These are phyloP conservation scores for Fusarium caatingaense DNA, from an alignment of 2,329 filamentous ascomycete species.

Conservation along the genomic window DNA sequence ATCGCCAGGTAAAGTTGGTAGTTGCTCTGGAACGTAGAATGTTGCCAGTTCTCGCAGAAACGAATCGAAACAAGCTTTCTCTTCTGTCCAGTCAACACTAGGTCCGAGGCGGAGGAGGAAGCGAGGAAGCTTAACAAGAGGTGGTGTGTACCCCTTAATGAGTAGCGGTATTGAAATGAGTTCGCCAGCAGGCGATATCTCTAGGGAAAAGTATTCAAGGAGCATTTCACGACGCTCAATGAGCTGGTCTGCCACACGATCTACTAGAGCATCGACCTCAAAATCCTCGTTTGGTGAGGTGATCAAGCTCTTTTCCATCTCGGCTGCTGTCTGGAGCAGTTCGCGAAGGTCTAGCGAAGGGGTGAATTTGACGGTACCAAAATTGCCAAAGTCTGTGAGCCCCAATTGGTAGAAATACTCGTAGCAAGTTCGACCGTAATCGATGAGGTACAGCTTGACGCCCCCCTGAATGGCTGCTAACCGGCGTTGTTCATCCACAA, in stretches of 20 bases:
- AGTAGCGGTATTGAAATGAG: conserved; percentile 84
- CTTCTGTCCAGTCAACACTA: conserved; percentile 85
- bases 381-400: conserved; percentile 95
- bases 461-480: conserved; percentile 94
- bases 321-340: conserved; percentile 78
- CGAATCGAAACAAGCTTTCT: conserved; percentile 85
- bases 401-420: conserved; percentile 98
- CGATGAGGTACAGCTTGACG: conserved; percentile 90
- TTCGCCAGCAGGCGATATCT: conserved; percentile 81
- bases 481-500: conserved; percentile 87
- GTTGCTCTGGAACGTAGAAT: conserved; percentile 89
- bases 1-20: conserved; percentile 66
- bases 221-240: conserved; percentile 86
- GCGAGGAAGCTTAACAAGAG: conserved; percentile 84
- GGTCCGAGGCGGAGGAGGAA: conserved; percentile 92
- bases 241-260: conserved; percentile 74
- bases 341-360: conserved; percentile 78
- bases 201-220: conserved; percentile 89
- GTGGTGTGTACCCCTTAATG: conserved; percentile 88
- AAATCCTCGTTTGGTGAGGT: conserved; percentile 64
- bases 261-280: conserved; percentile 73
- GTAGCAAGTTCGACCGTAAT: conserved; percentile 87
- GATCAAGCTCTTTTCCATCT: conserved; percentile 69
- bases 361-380: conserved; percentile 83
- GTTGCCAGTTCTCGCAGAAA: conserved; percentile 88